phyloP scores from a whole-genome alignment of 352 stramenopile genomes.

The Phytophthora citrophthora region DNA sequence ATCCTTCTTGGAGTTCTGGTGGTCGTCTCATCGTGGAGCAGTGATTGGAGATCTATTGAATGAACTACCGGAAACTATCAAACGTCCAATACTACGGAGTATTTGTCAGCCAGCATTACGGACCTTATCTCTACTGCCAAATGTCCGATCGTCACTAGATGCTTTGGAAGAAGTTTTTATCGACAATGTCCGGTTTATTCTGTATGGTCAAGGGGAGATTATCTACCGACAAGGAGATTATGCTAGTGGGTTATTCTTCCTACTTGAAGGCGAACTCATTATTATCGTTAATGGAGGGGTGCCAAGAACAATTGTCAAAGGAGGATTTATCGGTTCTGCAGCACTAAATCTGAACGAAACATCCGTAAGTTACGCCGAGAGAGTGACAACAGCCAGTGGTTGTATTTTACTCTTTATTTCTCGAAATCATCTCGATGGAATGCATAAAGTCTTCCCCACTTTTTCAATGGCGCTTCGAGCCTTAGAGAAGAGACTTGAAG shows the following conservation, averaged over 20 bases:
- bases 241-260: conserved; percentile 63
- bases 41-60: conserved; percentile 53
- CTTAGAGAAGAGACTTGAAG: conserved; percentile 57
- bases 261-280: conserved; percentile 61
- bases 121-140: conserved; percentile 45
- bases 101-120: conserved; percentile 61
- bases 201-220: conserved; percentile 70
- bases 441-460: conserved; percentile 68
- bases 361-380: conserved; percentile 61
- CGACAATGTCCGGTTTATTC: conserved; percentile 56
- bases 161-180: conserved; percentile 52
- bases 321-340: conserved; percentile 60
- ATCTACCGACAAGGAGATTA: conserved; percentile 70
- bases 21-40: conserved; percentile 61
- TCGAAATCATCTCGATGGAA: conserved; percentile 54
- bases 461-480: conserved; percentile 70
- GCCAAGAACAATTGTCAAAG: conserved; percentile 45
- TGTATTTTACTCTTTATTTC: conserved; percentile 65
- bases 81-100: conserved; percentile 51
- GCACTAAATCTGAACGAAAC: conserved; percentile 57
- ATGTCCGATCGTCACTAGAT: conserved; percentile 44
- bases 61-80: conserved; percentile 61
- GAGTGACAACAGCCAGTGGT: conserved; percentile 61
- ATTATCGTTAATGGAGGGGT: conserved; percentile 44
- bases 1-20: conserved; percentile 77